These are phyloP conservation scores for Ascochyta clinopodiicola DNA, from an alignment of 2,329 filamentous ascomycete genomes.

Conservation along the genomic window DNA sequence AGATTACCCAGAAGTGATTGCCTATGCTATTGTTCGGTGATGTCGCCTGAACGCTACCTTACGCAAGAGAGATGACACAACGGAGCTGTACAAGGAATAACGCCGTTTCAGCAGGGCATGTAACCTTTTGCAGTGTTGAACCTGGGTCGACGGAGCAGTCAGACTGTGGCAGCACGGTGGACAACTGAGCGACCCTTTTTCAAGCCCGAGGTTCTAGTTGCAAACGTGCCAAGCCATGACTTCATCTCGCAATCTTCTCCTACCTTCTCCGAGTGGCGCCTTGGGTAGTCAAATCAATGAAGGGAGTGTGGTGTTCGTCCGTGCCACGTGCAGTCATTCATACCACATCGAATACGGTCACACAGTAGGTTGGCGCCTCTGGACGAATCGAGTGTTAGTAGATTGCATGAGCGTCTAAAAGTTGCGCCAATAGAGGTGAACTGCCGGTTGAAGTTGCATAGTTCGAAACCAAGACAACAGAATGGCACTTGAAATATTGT, in stretches of 20 bases:
- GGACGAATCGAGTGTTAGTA: background rate
- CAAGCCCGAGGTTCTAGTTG: background rate
- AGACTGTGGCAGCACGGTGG: no score
- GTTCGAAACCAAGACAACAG: background rate
- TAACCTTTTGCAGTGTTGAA: no score
- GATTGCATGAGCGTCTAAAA: background rate
- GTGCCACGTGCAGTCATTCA: background rate
- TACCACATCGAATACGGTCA: background rate
- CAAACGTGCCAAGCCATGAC: conserved; percentile 1
- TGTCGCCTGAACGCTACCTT: no score
- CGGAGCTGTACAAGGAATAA: no score
- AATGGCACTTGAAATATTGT: background rate
- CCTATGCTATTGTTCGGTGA: no score
- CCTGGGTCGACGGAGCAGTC: no score
- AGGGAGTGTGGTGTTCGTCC: background rate
- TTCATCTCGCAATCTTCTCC: background rate
- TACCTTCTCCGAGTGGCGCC: background rate
- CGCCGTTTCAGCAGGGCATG: no score
- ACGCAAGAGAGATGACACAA: no score
- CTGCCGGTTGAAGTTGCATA: background rate
- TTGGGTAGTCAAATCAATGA: background rate
- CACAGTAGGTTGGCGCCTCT: background rate
- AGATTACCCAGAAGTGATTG: background rate
- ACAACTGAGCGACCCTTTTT: background rate
- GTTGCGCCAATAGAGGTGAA: no score